Evolutionary conservation across 1,139 yeast genomes (phyloP), one percentile per base, ranked within the genome.

Genomic region (Blastobotrys aristatus): DNA sequence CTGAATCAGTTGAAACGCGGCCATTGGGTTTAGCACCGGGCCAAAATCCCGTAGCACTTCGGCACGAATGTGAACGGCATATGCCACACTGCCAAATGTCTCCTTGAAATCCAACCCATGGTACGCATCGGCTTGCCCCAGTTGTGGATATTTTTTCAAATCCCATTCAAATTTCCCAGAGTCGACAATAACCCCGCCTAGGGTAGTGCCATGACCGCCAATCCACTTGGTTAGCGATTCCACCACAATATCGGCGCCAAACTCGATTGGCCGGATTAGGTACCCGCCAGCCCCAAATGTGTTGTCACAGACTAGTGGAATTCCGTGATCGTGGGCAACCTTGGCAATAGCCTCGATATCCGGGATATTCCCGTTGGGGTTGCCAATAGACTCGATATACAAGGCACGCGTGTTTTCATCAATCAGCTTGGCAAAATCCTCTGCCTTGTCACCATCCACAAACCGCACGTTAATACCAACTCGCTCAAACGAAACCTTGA

Each of bases 221-320:
- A 92, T 89, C 96, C 97, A 92, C 70, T 92, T 92, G 49, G 97
- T 92, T 48, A 97, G 96, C 49, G 97, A 89, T 69, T 90, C 96
- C 22, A 77, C 74, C 30, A 80, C 77, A 53, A 88, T 84, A 64
- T 88, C 95, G 38, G 88, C 97, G 57, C 97, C 97, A 61, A 79
- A 85, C 53, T 84, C 85, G 57, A 92, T 69, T 54, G 98, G 98
- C 60, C 79, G 82, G 53, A 88, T 77, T 60, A 86, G 77, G 74
- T 71, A 89, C 44, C 97, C 97, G 67, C 96, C 97, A 40, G 97
- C 97, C 64, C 96, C 97, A 61, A 90, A 90, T 27, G 98, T 92
- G 79, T 92, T 92, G 72, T 92, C 98, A 40, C 87, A 96, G 49
- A 92, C 92, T 44, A 92, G 80, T 47, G 97, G 96, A 49, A 90